Evolutionary conservation across 2,329 filamentous ascomycete species (phyloP).

Genomic region (Epichloe typhina): DNA sequence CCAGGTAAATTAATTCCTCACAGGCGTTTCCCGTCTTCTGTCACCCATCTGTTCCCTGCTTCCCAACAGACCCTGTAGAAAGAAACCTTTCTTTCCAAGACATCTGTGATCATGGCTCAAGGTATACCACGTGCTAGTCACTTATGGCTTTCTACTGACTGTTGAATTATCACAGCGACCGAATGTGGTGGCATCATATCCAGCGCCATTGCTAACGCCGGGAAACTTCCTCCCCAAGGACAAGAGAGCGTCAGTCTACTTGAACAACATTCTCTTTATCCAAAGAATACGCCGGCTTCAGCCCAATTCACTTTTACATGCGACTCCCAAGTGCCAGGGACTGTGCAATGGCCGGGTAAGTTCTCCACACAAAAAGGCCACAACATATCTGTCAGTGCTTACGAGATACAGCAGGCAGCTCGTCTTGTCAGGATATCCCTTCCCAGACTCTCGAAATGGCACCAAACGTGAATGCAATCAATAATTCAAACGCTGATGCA

Average conservation of each 20-base stretch:
- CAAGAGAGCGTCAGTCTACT: constrained; percentile 71
- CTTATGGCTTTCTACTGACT: not conserved
- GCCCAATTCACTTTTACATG: constrained; percentile 96
- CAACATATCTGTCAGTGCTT: not conserved
- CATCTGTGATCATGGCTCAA: not conserved
- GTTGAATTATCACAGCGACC: constrained; percentile 3
- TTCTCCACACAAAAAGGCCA: not conserved
- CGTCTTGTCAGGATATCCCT: constrained; percentile 11
- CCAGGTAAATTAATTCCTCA: constrained; percentile 27
- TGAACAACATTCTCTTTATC: constrained; percentile 48
- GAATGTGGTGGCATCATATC: constrained; percentile 72
- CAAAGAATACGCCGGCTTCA: constrained; percentile 53
- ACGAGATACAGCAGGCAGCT: not conserved
- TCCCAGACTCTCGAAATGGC: constrained; percentile 7
- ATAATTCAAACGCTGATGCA: constrained; percentile 7
- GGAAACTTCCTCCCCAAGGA: constrained; percentile 51
- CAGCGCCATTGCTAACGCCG: constrained; percentile 79
- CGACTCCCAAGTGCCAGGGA: constrained; percentile 74
- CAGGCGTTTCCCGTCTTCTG: not conserved
- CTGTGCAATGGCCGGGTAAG: constrained; percentile 59
- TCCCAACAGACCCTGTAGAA: not conserved
- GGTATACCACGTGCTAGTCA: not conserved
- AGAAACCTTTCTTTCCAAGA: not conserved
- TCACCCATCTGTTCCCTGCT: not conserved
- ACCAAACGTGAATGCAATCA: constrained; percentile 8